Percentiles rank a stretch among this genome's conserved stretches.
These are phyloP conservation scores for Chrysoporthe austroafricana DNA, from an alignment of 2,329 filamentous ascomycete species.

Conservation along the genomic window DNA sequence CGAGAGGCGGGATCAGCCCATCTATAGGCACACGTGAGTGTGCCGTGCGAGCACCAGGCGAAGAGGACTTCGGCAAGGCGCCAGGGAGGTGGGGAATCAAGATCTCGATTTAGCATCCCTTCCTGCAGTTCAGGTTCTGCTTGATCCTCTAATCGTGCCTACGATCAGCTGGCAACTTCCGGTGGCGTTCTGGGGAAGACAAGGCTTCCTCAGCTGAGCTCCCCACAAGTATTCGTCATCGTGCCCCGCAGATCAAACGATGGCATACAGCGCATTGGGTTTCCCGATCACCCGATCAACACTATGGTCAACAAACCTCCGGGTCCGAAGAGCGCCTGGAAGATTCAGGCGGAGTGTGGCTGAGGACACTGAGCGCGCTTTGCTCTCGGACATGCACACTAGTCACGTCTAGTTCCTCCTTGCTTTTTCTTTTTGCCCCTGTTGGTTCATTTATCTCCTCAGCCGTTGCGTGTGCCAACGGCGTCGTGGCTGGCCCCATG, in stretches of 20 bases:
- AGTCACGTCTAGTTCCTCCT: not conserved
- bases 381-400: not conserved
- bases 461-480: not conserved
- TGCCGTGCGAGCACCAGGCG: not conserved
- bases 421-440: not conserved
- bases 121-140: not conserved
- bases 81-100: not conserved
- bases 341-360: not conserved
- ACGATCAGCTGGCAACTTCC: not conserved
- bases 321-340: not conserved
- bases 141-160: not conserved
- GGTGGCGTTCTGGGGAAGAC: slow-evolving; percentile 7
- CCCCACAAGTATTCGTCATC: slow-evolving; percentile 15
- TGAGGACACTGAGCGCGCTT: not conserved
- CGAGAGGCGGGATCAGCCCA: not conserved
- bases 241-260: slow-evolving; percentile 4
- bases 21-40: not conserved
- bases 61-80: not conserved
- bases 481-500: not conserved
- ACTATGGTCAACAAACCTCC: not conserved
- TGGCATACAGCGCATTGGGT: not conserved
- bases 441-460: not conserved
- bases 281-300: not conserved
- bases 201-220: slow-evolving; percentile 8
- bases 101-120: not conserved